phyloP scores from a whole-genome alignment of 176 grass and related monocot genomes.

The Lolium rigidum region DNA sequence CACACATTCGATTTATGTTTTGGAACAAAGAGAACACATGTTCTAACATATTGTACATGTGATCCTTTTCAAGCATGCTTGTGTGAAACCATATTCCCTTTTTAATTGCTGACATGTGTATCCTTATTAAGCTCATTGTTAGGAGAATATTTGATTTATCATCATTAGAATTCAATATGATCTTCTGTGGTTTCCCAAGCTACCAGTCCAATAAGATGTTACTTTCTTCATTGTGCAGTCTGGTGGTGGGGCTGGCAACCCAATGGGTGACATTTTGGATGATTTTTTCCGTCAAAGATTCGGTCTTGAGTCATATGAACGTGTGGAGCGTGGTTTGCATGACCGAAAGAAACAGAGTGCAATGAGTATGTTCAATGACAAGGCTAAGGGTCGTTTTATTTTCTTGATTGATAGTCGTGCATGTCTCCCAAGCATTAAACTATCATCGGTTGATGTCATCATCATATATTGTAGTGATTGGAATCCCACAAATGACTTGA shows the following conservation, averaged over 20 bases:
- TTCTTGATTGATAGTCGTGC: slow-evolving; percentile 88
- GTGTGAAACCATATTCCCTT: background rate
- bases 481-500: slow-evolving; percentile 88
- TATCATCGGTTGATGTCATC: slow-evolving; percentile 82
- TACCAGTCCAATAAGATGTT: slow-evolving; percentile 34
- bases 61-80: background rate
- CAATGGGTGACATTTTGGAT: slow-evolving; percentile 89
- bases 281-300: slow-evolving; percentile 95
- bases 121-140: slow-evolving; percentile 40
- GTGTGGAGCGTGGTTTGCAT: slow-evolving; percentile 67
- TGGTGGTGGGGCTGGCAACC: slow-evolving; percentile 66
- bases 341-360: slow-evolving; percentile 67
- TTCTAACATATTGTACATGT: background rate
- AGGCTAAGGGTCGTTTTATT: slow-evolving; percentile 73
- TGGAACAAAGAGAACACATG: background rate
- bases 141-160: slow-evolving; percentile 25
- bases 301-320: slow-evolving; percentile 80
- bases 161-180: slow-evolving; percentile 15
- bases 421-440: slow-evolving; percentile 83
- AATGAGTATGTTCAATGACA: slow-evolving; percentile 92
- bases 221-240: slow-evolving; percentile 61
- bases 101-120: background rate
- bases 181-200: slow-evolving; percentile 24
- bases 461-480: slow-evolving; percentile 88
- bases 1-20: background rate